Percentiles rank a stretch among this genome's conserved stretches.
Evolutionary conservation across 306 rosid genomes (phyloP).

Genomic region (Neltuma alba): DNA sequence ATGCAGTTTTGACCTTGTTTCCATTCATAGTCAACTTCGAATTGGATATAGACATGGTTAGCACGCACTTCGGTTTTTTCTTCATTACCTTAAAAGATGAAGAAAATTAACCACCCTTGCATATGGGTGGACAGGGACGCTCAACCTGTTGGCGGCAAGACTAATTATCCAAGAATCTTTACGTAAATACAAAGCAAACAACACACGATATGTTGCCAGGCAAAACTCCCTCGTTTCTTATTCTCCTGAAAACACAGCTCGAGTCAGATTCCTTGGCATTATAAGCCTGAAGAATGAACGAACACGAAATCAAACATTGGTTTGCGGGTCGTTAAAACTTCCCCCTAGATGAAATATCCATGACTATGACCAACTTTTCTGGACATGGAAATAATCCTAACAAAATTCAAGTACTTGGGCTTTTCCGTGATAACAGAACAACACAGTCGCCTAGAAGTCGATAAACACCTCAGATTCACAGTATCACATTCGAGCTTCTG

Average conservation of each 20-base stretch:
- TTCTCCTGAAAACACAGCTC: not conserved
- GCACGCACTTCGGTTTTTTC: not conserved
- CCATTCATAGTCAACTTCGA: not conserved
- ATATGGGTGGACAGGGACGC: not conserved
- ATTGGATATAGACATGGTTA: not conserved
- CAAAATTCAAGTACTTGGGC: slow-evolving; percentile 12
- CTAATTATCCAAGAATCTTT: not conserved
- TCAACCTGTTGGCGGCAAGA: not conserved
- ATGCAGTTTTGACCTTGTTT: not conserved
- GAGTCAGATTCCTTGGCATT: not conserved
- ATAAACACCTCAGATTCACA: not conserved
- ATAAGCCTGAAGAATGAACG: slow-evolving; percentile 7
- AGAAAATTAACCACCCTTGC: not conserved
- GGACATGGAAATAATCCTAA: slow-evolving; percentile 24
- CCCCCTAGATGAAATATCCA: slow-evolving; percentile 14
- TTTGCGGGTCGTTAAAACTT: slow-evolving; percentile 23
- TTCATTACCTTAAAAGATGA: not conserved
- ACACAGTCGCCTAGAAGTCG: slow-evolving; percentile 13
- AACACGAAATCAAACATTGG: slow-evolving; percentile 4
- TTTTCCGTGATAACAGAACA: slow-evolving; percentile 1
- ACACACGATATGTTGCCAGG: not conserved
- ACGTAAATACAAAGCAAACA: not conserved
- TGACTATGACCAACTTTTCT: slow-evolving; percentile 13
- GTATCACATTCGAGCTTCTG: slow-evolving; percentile 7
- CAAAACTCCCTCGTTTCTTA: not conserved